Conservation (phyloP, 257 asterid genomes). For the Nicotiana obtusifolia region DNA sequence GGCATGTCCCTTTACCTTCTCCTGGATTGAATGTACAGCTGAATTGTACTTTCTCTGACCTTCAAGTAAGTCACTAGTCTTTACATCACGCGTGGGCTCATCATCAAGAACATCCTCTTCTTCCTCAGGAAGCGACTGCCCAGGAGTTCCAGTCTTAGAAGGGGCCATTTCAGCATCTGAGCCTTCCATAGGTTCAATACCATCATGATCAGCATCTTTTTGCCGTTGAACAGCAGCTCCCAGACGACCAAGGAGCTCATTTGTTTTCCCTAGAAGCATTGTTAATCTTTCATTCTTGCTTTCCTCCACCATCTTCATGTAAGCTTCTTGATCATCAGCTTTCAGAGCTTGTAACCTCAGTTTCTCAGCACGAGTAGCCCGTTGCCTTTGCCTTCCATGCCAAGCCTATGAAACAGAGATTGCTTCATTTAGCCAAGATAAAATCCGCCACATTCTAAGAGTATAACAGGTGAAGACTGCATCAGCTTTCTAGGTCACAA, state of each 20-base stretch:
- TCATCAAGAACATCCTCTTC: conserved; percentile 55
- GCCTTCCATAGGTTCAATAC: conserved; percentile 55
- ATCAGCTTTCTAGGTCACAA: background rate
- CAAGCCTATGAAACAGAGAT: conserved; percentile 58
- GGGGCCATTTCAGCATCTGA: conserved; percentile 53
- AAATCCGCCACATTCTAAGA: background rate
- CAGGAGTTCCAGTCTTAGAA: conserved; percentile 64
- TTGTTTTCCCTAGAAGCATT: conserved; percentile 95
- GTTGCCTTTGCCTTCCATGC: conserved; percentile 98
- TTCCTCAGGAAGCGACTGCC: conserved; percentile 65
- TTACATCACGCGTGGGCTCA: conserved; percentile 45
- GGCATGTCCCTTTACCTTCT: conserved; percentile 53
- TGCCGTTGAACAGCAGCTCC: conserved; percentile 99
- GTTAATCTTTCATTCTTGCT: conserved; percentile 95
- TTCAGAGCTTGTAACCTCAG: conserved; percentile 95
- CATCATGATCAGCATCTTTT: conserved; percentile 83
- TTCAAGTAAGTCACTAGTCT: conserved; percentile 86
- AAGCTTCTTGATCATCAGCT: conserved; percentile 99
- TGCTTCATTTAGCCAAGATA: background rate
- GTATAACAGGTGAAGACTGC: conserved; percentile 4
- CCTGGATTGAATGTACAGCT: conserved; percentile 97
- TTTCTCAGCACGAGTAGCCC: conserved; percentile 94
- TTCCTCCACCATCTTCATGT: conserved; percentile 99
- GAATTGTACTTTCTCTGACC: conserved; percentile 96
- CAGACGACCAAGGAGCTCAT: conserved; percentile 79